These are phyloP conservation scores for Triangularia verruculosa DNA, from an alignment of 2,329 filamentous ascomycete species.

Conservation along the genomic window DNA sequence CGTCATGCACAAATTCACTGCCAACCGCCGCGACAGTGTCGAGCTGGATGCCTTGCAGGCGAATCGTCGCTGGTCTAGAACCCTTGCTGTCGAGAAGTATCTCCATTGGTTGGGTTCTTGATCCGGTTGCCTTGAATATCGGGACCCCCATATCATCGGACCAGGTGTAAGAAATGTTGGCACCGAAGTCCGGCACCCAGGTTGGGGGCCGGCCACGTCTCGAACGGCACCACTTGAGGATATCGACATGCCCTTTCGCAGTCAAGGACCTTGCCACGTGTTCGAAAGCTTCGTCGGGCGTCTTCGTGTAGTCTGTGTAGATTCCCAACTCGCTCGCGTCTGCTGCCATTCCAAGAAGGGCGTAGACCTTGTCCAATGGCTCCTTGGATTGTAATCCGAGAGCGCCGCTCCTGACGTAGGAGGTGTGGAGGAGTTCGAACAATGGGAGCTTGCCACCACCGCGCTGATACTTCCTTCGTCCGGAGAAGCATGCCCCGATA, in stretches of 20 bases:
- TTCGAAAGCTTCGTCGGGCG: background rate
- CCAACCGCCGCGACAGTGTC: background rate
- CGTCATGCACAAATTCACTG: background rate
- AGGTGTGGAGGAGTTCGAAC: background rate
- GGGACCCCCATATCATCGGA: background rate
- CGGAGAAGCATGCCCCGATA: background rate
- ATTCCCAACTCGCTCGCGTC: background rate
- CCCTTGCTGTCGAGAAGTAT: background rate
- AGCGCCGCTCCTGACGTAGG: background rate
- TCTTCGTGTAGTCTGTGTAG: background rate
- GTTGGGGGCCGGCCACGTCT: background rate
- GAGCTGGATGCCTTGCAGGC: background rate
- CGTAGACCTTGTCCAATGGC: background rate
- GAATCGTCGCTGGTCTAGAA: background rate
- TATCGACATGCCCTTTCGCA: background rate
- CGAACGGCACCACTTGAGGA: slow-evolving; percentile 1
- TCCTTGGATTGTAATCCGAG: background rate
- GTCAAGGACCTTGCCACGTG: background rate
- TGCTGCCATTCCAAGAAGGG: background rate
- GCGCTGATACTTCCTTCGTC: background rate
- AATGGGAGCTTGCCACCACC: background rate
- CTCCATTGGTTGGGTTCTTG: background rate
- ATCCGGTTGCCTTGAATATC: background rate
- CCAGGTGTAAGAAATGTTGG: slow-evolving; percentile 1
- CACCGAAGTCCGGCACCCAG: background rate